Evolutionary conservation across 106 monocot genomes (phyloP).

Genomic region (Apostasia shenzhenica): DNA sequence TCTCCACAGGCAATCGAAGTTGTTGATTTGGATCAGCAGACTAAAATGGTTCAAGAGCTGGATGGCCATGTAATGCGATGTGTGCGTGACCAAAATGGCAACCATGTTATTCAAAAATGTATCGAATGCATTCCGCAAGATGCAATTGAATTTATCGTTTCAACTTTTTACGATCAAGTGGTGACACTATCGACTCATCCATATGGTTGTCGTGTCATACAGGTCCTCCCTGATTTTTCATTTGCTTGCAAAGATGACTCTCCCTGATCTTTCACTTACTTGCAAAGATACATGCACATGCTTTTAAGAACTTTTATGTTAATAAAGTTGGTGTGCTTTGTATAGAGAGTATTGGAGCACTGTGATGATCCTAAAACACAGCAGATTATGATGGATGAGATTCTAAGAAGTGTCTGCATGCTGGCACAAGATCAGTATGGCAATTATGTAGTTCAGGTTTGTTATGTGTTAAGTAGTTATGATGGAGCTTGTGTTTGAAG

Average conservation of each 20-base stretch:
- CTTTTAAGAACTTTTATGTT: not conserved
- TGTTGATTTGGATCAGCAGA: conserved; percentile 56
- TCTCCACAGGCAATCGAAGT: conserved; percentile 47
- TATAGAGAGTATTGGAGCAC: conserved; percentile 69
- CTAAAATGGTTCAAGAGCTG: conserved; percentile 53
- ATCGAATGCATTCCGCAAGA: conserved; percentile 43
- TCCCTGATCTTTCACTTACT: not conserved
- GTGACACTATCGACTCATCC: conserved; percentile 48
- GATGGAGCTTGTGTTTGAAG: not conserved
- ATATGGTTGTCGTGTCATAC: conserved; percentile 58
- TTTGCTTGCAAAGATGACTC: not conserved
- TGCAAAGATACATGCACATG: not conserved
- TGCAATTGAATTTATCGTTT: conserved; percentile 41
- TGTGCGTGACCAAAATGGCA: conserved; percentile 65
- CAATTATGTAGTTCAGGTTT: conserved; percentile 75
- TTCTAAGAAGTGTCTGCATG: conserved; percentile 33
- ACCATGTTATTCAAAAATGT: conserved; percentile 63
- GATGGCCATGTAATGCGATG: conserved; percentile 53
- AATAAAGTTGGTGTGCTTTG: not conserved
- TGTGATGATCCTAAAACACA: conserved; percentile 54
- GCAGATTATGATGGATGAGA: conserved; percentile 58
- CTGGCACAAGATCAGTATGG: conserved; percentile 72
- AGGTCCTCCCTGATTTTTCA: conserved; percentile 20
- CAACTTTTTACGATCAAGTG: conserved; percentile 47
- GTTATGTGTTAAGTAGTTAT: not conserved